A percentile compares a stretch with the other conserved stretches of the same genome.
phyloP scores from a whole-genome alignment of 495 filamentous ascomycete genomes.

The Neurospora sp. region DNA sequence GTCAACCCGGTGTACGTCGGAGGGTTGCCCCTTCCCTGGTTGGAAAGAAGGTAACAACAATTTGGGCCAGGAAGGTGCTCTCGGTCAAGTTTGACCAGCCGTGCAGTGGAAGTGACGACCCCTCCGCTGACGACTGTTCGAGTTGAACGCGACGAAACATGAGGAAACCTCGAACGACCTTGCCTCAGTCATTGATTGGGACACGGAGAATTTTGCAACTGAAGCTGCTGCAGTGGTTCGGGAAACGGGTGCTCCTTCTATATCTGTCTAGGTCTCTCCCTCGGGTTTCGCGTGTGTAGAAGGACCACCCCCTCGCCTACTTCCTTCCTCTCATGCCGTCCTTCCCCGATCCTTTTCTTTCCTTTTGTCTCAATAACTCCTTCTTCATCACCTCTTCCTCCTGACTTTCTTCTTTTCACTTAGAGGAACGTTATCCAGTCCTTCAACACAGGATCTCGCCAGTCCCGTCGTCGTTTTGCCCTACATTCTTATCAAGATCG shows the following conservation, averaged over 20 bases:
- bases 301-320: neutral
- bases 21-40: neutral
- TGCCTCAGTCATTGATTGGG: neutral
- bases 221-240: neutral
- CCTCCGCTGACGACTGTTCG: neutral
- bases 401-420: neutral
- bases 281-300: neutral
- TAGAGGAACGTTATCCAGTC: neutral
- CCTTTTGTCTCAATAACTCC: neutral
- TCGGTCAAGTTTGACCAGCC: neutral
- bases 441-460: neutral
- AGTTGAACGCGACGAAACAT: neutral
- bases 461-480: neutral
- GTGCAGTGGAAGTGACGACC: neutral
- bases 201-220: slow-evolving; percentile 4
- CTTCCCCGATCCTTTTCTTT: neutral
- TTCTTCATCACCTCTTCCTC: slow-evolving; percentile 5
- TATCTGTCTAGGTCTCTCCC: slow-evolving; percentile 13
- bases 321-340: neutral
- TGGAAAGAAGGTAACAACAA: neutral
- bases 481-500: neutral
- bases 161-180: neutral
- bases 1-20: neutral
- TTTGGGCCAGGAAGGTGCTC: neutral
- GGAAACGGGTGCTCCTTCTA: slow-evolving; percentile 13